A percentile compares a stretch with the other conserved stretches of the same genome.
Conservation (phyloP, 495 filamentous ascomycete species). For the Peziza echinospora region DNA sequence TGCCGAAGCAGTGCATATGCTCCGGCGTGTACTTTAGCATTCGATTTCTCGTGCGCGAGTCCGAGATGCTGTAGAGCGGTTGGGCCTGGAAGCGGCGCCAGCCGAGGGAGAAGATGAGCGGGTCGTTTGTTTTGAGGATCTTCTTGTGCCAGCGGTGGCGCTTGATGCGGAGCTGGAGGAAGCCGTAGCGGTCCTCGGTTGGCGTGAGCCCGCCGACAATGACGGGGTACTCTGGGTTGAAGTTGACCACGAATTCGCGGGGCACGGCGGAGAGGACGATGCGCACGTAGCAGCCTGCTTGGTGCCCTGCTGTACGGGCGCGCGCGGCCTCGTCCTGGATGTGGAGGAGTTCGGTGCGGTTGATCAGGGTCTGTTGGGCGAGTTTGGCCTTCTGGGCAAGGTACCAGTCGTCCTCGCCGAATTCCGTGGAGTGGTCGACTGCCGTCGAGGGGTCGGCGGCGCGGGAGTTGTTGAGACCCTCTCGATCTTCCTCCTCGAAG, state of each 20-base stretch:
- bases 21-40: constrained; percentile 97
- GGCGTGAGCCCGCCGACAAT: constrained; percentile 74
- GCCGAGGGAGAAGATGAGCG: constrained; percentile 90
- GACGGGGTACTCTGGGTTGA: constrained; percentile 65
- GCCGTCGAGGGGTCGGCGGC: constrained; percentile 41
- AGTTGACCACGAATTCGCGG: constrained; percentile 74
- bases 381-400: constrained; percentile 85
- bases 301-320: constrained; percentile 65
- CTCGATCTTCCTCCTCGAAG: constrained; percentile 91
- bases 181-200: constrained; percentile 87
- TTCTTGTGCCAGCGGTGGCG: constrained; percentile 97
- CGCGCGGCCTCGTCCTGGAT: constrained; percentile 55
- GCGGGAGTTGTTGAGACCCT: constrained; percentile 76
- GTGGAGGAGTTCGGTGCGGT: constrained; percentile 70
- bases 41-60: constrained; percentile 75
- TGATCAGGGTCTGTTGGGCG: constrained; percentile 86
- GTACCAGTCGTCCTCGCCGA: constrained; percentile 97
- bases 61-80: constrained; percentile 84
- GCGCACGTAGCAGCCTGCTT: constrained; percentile 82
- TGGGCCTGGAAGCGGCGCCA: constrained; percentile 88
- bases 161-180: constrained; percentile 88
- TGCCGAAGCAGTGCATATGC: constrained; percentile 95
- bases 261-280: constrained; percentile 74
- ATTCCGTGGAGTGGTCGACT: constrained; percentile 43
- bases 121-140: constrained; percentile 92